phyloP scores from a whole-genome alignment of 75 land plant species.

The Pinus tabuliformis region DNA sequence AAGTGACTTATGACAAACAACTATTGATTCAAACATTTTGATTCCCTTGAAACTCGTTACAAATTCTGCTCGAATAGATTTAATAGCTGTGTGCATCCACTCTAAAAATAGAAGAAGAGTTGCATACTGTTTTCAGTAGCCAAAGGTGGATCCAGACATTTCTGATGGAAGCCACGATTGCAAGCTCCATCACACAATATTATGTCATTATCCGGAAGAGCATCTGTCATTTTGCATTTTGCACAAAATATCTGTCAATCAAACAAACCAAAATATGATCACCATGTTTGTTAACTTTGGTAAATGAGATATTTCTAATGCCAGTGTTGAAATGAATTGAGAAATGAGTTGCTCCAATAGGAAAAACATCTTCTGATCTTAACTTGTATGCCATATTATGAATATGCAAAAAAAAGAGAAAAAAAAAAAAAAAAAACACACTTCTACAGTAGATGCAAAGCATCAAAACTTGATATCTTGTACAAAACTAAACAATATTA shows the following conservation, averaged over 20 bases:
- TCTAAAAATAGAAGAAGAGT: not conserved
- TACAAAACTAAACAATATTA: not conserved
- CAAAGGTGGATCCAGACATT: conserved; percentile 78
- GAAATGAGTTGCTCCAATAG: not conserved
- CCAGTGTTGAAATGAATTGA: not conserved
- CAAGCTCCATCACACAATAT: conserved; percentile 87
- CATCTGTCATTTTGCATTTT: conserved; percentile 61
- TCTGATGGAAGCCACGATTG: conserved; percentile 82
- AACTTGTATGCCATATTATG: not conserved
- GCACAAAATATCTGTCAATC: conserved; percentile 71
- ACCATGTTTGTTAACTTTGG: too few relatives aligned
- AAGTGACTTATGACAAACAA: not conserved
- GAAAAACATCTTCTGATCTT: not conserved
- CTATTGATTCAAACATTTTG: not conserved
- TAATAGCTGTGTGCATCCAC: not conserved
- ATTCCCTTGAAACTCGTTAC: not conserved
- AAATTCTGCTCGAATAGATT: not conserved
- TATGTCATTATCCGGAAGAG: conserved; percentile 74
- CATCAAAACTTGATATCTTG: not conserved
- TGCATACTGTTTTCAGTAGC: conserved; percentile 64
- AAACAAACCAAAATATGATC: not conserved
- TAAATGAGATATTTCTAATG: not conserved
- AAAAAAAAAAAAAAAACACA: too few relatives aligned
- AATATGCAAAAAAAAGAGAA: not conserved
- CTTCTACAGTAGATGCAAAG: not conserved